Base-by-base conservation (phyloP, 192 early-diverging fungal genomes). In the Gaertneriomyces semiglobifer region DNA sequence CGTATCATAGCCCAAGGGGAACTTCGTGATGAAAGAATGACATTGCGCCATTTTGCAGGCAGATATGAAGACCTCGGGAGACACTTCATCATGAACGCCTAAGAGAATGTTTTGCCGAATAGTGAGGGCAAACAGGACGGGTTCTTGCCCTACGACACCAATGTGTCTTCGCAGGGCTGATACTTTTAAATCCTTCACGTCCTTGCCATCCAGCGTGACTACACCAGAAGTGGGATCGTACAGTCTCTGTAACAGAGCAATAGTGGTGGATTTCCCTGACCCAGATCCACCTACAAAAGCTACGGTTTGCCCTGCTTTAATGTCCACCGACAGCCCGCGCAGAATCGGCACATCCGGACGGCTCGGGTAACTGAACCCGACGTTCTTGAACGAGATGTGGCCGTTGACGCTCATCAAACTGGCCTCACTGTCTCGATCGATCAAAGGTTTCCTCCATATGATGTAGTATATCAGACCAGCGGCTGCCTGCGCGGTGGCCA, bases 241-340 rank as follows among this genome's bases (percentile, higher is more conserved):
- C 73, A 96, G 94, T 44, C 95, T 86, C 76, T 93, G 86, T 18
- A 97, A 58, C 46, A 97, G 79, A 45, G 83, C 79, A 8, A 95
- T 82, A 68, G 89, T 88, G 16, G 94, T 98, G 10, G 86, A 88
- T 70, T 94, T 98, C 48, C 84, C 87, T 52, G 83, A 85, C 11
- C 96, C 96, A 6, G 90, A 91, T 57, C 79, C 82, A 47, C 95
- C 95, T 7, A 95, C 95, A 61, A 97, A 80, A 19, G 93, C 94
- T n/a, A 94, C 87, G 7, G 87, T 91, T 70, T 86, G 77, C n/a
- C 95, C 93, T 5, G 90, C 81, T 41, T 75, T 60, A 50, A 94
- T 82, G 18, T 65, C 84, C 39, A 98, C 76, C 67, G 66, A 82
- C 47, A 96, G 75, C 50, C 84, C 77, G 19, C 88, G 82, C 60